Conservation (phyloP, 2,329 filamentous ascomycete genomes). For the Hymenoscyphus fructigenus region DNA sequence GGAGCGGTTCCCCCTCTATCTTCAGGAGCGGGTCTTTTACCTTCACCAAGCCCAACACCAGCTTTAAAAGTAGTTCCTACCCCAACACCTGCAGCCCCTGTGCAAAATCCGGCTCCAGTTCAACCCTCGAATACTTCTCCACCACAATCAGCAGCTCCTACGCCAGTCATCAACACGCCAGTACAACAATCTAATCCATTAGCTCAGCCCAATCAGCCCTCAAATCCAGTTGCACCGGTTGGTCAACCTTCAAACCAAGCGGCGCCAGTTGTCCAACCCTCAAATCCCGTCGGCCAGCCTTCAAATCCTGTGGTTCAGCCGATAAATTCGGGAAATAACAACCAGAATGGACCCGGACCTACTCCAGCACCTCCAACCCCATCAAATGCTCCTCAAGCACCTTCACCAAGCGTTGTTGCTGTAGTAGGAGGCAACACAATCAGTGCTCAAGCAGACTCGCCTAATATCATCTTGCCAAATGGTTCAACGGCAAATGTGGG, state of each 20-base stretch:
- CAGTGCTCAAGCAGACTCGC: slow-evolving; percentile 18
- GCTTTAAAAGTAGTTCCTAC: background rate
- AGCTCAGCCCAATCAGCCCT: background rate
- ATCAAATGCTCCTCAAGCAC: background rate
- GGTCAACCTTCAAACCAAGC: background rate
- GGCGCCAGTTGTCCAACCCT: background rate
- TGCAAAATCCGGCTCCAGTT: slow-evolving; percentile 19
- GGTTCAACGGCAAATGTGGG: slow-evolving; percentile 18
- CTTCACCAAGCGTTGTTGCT: slow-evolving; percentile 10
- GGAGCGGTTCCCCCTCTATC: slow-evolving; percentile 40
- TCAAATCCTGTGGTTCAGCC: background rate
- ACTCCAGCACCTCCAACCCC: background rate
- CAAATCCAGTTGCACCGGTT: background rate
- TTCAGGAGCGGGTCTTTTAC: slow-evolving; percentile 3
- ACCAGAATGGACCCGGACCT: background rate
- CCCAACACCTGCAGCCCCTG: slow-evolving; percentile 21
- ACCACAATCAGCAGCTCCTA: background rate
- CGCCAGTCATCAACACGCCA: slow-evolving; percentile 6
- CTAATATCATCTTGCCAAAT: slow-evolving; percentile 17
- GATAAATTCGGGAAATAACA: background rate
- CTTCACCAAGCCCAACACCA: background rate
- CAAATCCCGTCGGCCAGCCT: background rate
- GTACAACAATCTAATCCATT: background rate
- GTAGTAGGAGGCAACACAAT: slow-evolving; percentile 16
- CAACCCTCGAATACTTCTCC: slow-evolving; percentile 15